Evolutionary conservation across 1,139 yeast genomes (phyloP).

Genomic region (Yamadazyma dushanensis): DNA sequence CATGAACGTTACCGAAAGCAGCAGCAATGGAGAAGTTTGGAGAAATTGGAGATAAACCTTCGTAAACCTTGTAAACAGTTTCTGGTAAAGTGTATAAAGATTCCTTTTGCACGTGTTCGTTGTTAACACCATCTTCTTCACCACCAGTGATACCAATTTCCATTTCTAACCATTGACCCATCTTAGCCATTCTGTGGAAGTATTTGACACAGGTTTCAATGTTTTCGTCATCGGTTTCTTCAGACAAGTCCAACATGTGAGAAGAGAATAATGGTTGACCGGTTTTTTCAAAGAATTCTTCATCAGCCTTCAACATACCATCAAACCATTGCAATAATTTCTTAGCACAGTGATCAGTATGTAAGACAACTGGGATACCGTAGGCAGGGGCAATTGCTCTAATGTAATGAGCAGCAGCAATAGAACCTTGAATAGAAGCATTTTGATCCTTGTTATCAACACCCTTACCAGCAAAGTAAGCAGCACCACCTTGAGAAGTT

Average conservation of each 20-base stretch:
- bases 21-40: slow-evolving; percentile 99
- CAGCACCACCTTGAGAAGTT: slow-evolving; percentile 99
- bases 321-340: slow-evolving; percentile 98
- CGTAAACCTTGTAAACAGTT: slow-evolving; percentile 88
- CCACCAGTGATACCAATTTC: slow-evolving; percentile 99
- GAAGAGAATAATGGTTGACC: slow-evolving; percentile 98
- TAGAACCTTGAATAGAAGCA: slow-evolving; percentile 92
- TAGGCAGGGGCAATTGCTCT: slow-evolving; percentile 95
- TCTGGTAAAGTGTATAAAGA: slow-evolving; percentile 93
- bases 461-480: slow-evolving; percentile 99
- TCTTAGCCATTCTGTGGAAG: slow-evolving; percentile 90
- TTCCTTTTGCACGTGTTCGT: slow-evolving; percentile 87
- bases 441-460: slow-evolving; percentile 88
- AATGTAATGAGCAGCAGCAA: slow-evolving; percentile 98
- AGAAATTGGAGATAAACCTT: slow-evolving; percentile 86
- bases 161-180: slow-evolving; percentile 99
- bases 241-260: slow-evolving; percentile 98
- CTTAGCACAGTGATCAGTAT: slow-evolving; percentile 99
- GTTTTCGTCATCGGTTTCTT: slow-evolving; percentile 95
- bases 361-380: slow-evolving; percentile 95
- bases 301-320: slow-evolving; percentile 97
- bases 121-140: slow-evolving; percentile 99
- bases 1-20: slow-evolving; percentile 99
- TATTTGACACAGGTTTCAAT: slow-evolving; percentile 92
- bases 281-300: slow-evolving; percentile 78